Base-by-base conservation (phyloP, 768 basidiomycete species). In the Sporobolomyces roseus region DNA sequence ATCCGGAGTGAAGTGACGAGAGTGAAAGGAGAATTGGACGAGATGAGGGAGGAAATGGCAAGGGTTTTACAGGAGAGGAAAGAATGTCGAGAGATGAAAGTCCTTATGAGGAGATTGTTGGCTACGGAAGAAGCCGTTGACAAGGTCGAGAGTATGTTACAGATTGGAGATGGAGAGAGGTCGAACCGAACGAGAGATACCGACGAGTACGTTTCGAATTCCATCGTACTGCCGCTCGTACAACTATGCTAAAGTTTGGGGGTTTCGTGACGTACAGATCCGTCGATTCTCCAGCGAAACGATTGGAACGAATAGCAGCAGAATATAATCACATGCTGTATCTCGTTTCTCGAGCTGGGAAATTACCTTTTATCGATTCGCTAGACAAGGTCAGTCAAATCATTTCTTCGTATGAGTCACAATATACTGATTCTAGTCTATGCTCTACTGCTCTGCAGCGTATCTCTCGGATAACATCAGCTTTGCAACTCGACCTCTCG, bases 271-370 rank as follows among this genome's bases (percentile, higher is more conserved):
- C n/a, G n/a, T 38, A 35, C 21, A 74, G 70, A 65, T 54, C 71
- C 56, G 25, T 74, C 33, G 53, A 68, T 29, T 75, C 88, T 87
- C 75, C 79, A 81, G 45, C 84, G 82, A 75, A 70, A 84, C 84
- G 13, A 86, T 85, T 76, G 83, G 86, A 51, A 86, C 88, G 36
- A 90, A 91, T 93, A 33, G 91, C 93, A 19, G 83, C 86, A 13
- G 96, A 97, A 79, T 98, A 94, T 77, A 89, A 85, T 14, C 93
- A 98, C 76, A 83, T 98, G 25, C 82, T 92, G 30, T 99, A 99
- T 77, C 89, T 96, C 72, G 84, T 85, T 30, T 84, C 85, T 25
- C 94, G 96, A 78, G 91, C 93, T 16, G 89, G 93, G 74, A 84
- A 85, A 2, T 92, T 91, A 70, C 84, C 82, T 2, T 93, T 91